Evolutionary conservation across 1,284 basidiomycete genomes (phyloP), one percentile per base, ranked within the genome.

Genomic region (Phellopilus nigrolimitatus): DNA sequence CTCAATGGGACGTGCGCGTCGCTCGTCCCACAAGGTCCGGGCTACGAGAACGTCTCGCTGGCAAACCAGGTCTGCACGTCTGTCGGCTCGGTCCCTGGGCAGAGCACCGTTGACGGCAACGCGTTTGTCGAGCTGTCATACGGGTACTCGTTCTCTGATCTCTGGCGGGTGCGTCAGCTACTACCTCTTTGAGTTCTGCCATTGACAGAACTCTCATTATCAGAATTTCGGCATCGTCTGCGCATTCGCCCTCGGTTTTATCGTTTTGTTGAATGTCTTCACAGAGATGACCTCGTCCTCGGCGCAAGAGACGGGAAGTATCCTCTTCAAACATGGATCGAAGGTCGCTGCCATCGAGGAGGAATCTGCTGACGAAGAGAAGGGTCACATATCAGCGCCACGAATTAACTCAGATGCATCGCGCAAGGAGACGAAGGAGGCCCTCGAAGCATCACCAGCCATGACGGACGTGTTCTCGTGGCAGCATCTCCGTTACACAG

Each of bases 401-500:
- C 42, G 55, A 8, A 24, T 21, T 7, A 41, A 12, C 17, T 1
- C n/a, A 22, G 49, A 41, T 10, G 42, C 30, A 2, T 19, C 47
- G 12, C 21, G 38, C 17, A 36, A 40, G 5, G 51, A 57, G 17
- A 48, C 40, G 8, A 49, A 58, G 48, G 47, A 61, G 41, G 60
- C 58, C 24, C 46, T 59, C 41, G 41, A 45, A 37, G 56, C 51
- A 31, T 59, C 62, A 21, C 61, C 63, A 5, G 56, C 48, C 46
- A 67, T 66, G 46, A 60, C 63, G 46, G 70, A 79, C 56, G 69
- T 77, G 10, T 87, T 88, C 62, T 76, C 83, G 0, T 88, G 83
- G 82, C 71, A 78, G 40, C 69, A 80, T 56, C 57, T 88, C 38
- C 65, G 70, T 31, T 90, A 89, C 61, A 71, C 76, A 31, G 80